A percentile compares a stretch with the other conserved stretches of the same genome.
Conservation (phyloP, 2,329 filamentous ascomycete species). For the Blastomyces gilchristii region DNA sequence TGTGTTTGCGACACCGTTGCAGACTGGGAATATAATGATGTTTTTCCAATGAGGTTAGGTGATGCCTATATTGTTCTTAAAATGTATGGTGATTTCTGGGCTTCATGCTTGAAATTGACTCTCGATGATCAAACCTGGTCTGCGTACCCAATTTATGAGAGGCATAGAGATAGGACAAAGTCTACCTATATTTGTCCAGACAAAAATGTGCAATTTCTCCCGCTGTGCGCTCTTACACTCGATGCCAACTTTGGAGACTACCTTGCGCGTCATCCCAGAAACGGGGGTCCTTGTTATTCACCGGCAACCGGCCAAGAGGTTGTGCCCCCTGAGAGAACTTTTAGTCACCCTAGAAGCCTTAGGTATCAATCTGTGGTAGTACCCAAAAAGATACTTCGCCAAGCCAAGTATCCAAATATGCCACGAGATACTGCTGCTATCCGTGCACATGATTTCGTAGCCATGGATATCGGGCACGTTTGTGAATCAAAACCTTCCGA, state of each 20-base stretch:
- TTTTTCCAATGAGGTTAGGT: constrained; percentile 22
- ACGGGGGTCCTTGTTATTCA: neutral
- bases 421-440: neutral
- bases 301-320: constrained; percentile 4
- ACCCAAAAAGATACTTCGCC: constrained; percentile 1
- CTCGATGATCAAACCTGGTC: constrained; percentile 12
- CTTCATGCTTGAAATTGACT: constrained; percentile 23
- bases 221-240: constrained; percentile 26
- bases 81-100: constrained; percentile 28
- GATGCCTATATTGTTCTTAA: constrained; percentile 25
- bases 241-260: constrained; percentile 21
- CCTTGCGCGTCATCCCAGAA: constrained; percentile 1
- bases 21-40: constrained; percentile 17
- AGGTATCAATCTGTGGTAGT: neutral
- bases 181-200: neutral
- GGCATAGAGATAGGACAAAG: constrained; percentile 2
- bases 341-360: neutral
- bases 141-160: constrained; percentile 4
- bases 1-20: constrained; percentile 10
- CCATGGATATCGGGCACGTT: neutral
- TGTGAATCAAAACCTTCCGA: neutral
- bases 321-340: neutral
- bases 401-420: neutral
- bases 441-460: too few relatives aligned
- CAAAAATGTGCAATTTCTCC: constrained; percentile 21